Base-by-base conservation (phyloP, 2,329 filamentous ascomycete genomes). In the Diaporthe nobilis region DNA sequence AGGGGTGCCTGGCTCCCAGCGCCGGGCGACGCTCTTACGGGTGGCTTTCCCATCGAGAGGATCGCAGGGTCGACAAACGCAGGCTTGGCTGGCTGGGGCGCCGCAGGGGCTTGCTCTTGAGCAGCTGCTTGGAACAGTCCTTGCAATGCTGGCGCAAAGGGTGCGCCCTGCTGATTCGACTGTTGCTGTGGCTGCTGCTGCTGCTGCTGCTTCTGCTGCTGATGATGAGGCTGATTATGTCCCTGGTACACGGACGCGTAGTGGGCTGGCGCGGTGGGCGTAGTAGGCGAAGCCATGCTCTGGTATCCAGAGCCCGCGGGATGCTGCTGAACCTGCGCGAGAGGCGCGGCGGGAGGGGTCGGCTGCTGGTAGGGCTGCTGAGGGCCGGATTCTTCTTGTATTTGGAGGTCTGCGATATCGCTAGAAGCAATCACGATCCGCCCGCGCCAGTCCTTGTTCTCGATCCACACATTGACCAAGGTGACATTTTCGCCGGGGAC, bases 51-150 rank as follows among this genome's bases (percentile, higher is more conserved):
- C 68, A 94, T 90, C 81, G 94, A 95, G 61, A 97, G 82, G 73
- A 97, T 97, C 4, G 95, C 95, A 15, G 95, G 95, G 80, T 97
- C 95, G n/a, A 93, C 89, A 80, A 97, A 95, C 0, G 87, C 80
- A 42, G 85, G 79, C 77, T 85, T 82, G 71, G 79, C 76, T 60
- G 80, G 79, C 51, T 80, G 82, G 71, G 72, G 60, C 25, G 81
- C 75, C 31, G 57, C 22, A 28, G 82, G 74, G 7, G 78, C 72
- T 22, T 83, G 78, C 20, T 81, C 79, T 31, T 81, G 75, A 57
- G 79, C 72, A 74, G 80, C 57, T 65, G 73, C 77, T 79, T 79
- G 73, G 68, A 31, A 78, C 74, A 39, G 78, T 71, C 31, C 82
- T 79, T 75, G 81, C 78, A 28, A n/a, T n/a, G 58, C 71, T 34